Percentiles rank a stretch among this genome's conserved stretches.
These are phyloP conservation scores for Phytophthora megakarya DNA, from an alignment of 352 stramenopile species.

Conservation along the genomic window DNA sequence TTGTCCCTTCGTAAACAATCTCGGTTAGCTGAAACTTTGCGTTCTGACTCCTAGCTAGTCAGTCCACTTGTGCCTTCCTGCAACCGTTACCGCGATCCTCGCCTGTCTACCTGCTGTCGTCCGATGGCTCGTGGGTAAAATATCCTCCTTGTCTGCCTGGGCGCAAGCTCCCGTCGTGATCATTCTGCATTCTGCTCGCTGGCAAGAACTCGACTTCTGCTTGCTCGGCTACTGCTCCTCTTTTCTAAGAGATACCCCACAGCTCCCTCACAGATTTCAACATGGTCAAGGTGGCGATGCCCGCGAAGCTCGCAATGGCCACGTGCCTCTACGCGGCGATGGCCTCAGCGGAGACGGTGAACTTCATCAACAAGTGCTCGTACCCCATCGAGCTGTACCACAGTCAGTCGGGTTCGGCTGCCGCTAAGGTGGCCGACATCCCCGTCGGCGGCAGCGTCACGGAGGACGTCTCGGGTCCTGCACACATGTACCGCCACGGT, in stretches of 20 bases:
- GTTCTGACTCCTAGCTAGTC: constrained; percentile 26
- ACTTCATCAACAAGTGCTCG: constrained; percentile 54
- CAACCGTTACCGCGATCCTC: constrained; percentile 31
- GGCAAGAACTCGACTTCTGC: constrained; percentile 16
- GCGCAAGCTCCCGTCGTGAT: constrained; percentile 7
- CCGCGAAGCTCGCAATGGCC: constrained; percentile 25
- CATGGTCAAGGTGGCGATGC: constrained; percentile 41
- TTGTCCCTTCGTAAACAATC: constrained; percentile 8
- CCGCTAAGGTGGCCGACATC: constrained; percentile 30
- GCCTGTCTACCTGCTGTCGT: constrained; percentile 22
- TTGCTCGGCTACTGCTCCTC: constrained; percentile 9
- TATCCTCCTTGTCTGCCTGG: constrained; percentile 6
- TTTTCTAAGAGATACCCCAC: constrained; percentile 16
- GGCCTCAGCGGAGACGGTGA: constrained; percentile 33
- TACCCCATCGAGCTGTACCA: constrained; percentile 45
- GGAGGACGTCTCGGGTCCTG: constrained; percentile 27
- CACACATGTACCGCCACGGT: constrained; percentile 62
- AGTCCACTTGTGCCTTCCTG: constrained; percentile 19
- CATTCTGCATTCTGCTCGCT: constrained; percentile 43
- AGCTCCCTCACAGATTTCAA: constrained; percentile 6
- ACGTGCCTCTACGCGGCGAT: constrained; percentile 28
- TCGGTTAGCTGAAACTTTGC: constrained; percentile 25
- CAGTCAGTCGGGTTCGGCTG: constrained; percentile 35
- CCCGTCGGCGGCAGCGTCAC: constrained; percentile 16
- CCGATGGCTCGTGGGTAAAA: constrained; percentile 7